Conservation (phyloP, 805 yeast species). For the Huiozyma naganishii region DNA sequence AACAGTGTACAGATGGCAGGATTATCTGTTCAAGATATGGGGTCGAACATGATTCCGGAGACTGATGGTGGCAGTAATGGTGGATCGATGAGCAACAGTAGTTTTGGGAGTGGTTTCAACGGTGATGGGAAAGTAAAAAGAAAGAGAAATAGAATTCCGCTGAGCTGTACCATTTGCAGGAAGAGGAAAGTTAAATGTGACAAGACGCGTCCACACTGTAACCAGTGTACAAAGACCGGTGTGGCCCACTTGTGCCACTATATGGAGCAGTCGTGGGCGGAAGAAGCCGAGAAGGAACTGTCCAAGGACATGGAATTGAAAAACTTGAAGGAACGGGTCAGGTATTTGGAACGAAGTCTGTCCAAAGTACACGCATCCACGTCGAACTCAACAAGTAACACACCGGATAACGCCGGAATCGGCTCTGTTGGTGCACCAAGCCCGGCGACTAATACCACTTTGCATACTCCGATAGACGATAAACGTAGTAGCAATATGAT, state of each 20-base stretch:
- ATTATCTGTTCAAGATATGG: too few species aligned
- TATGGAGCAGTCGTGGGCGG: conserved; percentile 52
- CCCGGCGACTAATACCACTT: neutral
- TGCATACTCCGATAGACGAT: too few species aligned
- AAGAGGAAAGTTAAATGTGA: conserved; percentile 42
- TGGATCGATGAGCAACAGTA: too few species aligned
- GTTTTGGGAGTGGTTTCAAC: neutral
- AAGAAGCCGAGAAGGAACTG: conserved; percentile 36
- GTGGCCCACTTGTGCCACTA: conserved; percentile 48
- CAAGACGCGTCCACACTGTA: conserved; percentile 43
- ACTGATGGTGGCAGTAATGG: too few species aligned
- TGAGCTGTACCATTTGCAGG: conserved; percentile 39
- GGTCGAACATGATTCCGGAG: too few species aligned
- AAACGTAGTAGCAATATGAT: too few species aligned
- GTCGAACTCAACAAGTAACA: conserved; percentile 3
- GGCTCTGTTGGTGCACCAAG: neutral
- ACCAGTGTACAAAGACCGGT: conserved; percentile 46
- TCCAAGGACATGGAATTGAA: conserved; percentile 36
- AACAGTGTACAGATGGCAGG: too few species aligned
- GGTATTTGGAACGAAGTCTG: conserved; percentile 40
- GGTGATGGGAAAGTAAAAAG: conserved; percentile 18
- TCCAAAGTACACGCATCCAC: conserved; percentile 18
- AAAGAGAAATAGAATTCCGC: conserved; percentile 38
- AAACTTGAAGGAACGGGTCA: conserved; percentile 47
- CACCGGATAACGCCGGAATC: neutral